Base-by-base conservation (phyloP, 2,329 filamentous ascomycete genomes). In the Gliomastix tumulicola region DNA sequence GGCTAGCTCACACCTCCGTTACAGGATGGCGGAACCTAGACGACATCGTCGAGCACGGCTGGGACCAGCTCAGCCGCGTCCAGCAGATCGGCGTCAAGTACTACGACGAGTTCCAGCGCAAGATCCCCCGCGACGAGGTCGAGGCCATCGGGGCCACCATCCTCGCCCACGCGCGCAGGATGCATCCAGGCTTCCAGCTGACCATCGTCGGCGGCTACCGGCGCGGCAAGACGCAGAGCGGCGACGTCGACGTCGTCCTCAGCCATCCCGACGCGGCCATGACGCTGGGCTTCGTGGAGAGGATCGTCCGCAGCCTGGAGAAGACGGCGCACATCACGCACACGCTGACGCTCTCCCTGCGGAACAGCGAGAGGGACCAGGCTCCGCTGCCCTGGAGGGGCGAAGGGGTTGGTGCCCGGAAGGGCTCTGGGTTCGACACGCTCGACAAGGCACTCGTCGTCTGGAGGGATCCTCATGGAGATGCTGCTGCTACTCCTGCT, bases 1-100 rank as follows among this genome's bases (percentile, higher is more conserved):
- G n/a, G n/a, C n/a, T n/a, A n/a, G n/a, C n/a, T n/a, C n/a, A n/a
- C n/a, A n/a, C n/a, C n/a, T n/a, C n/a, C n/a, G n/a, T n/a, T 32
- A 18, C 20, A 65, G 62, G 86, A 20, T 96, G 88, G 86, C 72
- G 77, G 41, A 84, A 92, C 41, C 66, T 95, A 1, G 88, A 96
- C 49, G 89, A 97, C 49, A 66, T 97, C 4, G 69, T 95, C 28
- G 84, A 94, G 50, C 74, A 79, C 49, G 88, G 85, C 10, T 97
- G 90, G 90, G 55, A 67, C 16, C 68, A 59, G 0, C 66, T 97
- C 2, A 82, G 72, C 1, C 78, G 88, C 11, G 84, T 87, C 2
- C 90, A 96, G 57, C 88, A 97, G 55, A 94, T 97, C 38, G 90
- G 92, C 0, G 68, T 96, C 31, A 97, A 97, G 55, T 96, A 81